Conservation (phyloP, 2,329 filamentous ascomycete genomes). For the Xenoacremonium recifei region DNA sequence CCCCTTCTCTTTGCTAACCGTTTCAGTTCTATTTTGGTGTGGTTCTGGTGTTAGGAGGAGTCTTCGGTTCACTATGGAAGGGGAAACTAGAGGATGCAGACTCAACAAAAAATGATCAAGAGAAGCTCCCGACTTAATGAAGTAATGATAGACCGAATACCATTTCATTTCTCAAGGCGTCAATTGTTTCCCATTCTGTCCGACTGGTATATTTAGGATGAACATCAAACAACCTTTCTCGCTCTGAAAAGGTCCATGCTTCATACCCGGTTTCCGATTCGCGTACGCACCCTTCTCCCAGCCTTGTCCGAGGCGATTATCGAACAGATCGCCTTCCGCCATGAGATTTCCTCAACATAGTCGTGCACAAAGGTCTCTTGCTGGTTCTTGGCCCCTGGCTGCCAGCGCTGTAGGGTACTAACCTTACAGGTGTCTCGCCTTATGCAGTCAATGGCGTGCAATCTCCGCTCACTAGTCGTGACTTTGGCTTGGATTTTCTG, state of each 20-base stretch:
- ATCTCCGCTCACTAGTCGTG: not conserved
- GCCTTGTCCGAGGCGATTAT: slow-evolving; percentile 26
- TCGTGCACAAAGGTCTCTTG: slow-evolving; percentile 31
- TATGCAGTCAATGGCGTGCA: not conserved
- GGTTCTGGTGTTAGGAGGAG: too few relatives aligned
- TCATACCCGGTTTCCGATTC: slow-evolving; percentile 38
- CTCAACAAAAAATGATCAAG: too few relatives aligned
- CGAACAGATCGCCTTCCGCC: slow-evolving; percentile 33
- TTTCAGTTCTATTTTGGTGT: too few relatives aligned
- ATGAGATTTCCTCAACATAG: slow-evolving; percentile 38
- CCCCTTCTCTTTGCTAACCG: too few relatives aligned
- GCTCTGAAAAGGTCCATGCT: slow-evolving; percentile 36
- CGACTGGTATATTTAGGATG: slow-evolving; percentile 22
- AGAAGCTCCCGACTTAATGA: too few relatives aligned
- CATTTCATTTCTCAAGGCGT: not conserved
- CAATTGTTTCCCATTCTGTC: slow-evolving; percentile 9
- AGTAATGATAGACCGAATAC: too few relatives aligned
- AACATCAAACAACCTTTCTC: slow-evolving; percentile 33
- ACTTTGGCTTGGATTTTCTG: not conserved
- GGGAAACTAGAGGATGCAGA: too few relatives aligned
- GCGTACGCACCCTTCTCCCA: slow-evolving; percentile 37
- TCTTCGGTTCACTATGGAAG: too few relatives aligned
- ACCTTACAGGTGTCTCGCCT: not conserved
- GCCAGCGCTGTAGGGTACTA: slow-evolving; percentile 34
- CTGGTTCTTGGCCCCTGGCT: slow-evolving; percentile 27